These are phyloP conservation scores for Quercus gilva DNA, from an alignment of 306 rosid species.

Conservation along the genomic window DNA sequence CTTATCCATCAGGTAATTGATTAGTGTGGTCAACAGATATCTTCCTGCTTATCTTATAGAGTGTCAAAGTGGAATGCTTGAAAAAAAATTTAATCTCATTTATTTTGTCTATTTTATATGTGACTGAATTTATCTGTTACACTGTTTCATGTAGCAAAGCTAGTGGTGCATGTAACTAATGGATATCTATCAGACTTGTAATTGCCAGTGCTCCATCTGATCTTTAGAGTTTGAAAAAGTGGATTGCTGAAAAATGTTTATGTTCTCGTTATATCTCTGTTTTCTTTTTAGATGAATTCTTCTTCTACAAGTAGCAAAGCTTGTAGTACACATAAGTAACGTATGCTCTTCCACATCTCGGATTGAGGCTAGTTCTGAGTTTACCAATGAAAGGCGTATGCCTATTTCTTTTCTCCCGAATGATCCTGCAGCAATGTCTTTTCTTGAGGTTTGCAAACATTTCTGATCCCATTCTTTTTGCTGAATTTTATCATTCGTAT, in stretches of 20 bases:
- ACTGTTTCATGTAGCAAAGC: neutral
- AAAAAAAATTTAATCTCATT: neutral
- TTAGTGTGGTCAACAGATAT: neutral
- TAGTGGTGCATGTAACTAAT: slow-evolving; percentile 6
- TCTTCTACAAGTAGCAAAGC: slow-evolving; percentile 7
- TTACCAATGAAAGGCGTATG: slow-evolving; percentile 65
- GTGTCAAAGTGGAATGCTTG: neutral
- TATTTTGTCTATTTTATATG: neutral
- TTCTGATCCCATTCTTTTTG: neutral
- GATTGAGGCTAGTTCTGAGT: slow-evolving; percentile 71
- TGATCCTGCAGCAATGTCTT: slow-evolving; percentile 56
- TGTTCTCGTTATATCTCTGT: neutral
- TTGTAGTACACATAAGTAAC: slow-evolving; percentile 25
- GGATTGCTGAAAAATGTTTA: neutral
- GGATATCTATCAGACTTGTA: slow-evolving; percentile 5
- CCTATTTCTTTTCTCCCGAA: slow-evolving; percentile 68
- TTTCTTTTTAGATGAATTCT: neutral
- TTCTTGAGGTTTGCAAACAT: slow-evolving; percentile 63
- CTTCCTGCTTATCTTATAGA: neutral
- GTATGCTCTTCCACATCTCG: slow-evolving; percentile 32
- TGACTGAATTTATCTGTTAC: neutral
- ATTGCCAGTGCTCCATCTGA: neutral
- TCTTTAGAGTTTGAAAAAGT: neutral
- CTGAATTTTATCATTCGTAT: slow-evolving; percentile 7
- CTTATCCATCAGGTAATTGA: slow-evolving; percentile 72